These are phyloP conservation scores for Oryza nivara DNA, from an alignment of 176 grass and related monocot species.

Conservation along the genomic window DNA sequence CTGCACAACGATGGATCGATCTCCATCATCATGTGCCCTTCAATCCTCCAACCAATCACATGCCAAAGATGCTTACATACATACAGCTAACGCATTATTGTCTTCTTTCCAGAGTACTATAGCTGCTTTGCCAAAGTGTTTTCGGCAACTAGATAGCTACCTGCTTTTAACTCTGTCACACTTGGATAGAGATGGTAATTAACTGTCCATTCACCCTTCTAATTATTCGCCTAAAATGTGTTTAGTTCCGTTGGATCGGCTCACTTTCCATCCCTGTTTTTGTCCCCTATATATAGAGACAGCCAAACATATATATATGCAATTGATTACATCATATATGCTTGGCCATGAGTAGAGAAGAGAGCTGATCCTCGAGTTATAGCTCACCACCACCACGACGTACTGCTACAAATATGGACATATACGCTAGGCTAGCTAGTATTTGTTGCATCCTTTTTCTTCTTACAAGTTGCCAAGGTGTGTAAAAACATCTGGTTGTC, in stretches of 20 bases:
- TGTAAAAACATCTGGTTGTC: neutral
- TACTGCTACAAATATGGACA: neutral
- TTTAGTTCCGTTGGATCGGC: neutral
- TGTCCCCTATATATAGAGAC: neutral
- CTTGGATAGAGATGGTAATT: neutral
- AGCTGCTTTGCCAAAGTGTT: neutral
- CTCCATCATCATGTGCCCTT: slow-evolving; percentile 1
- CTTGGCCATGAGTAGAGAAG: neutral
- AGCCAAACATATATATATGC: neutral
- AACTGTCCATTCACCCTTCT: neutral
- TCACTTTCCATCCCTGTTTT: too few relatives aligned
- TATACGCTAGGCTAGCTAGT: neutral
- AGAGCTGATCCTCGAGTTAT: neutral
- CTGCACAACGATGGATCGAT: neutral
- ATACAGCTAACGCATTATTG: neutral
- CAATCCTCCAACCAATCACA: slow-evolving; percentile 1
- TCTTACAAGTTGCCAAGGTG: neutral
- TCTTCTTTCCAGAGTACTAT: neutral
- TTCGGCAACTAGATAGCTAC: neutral
- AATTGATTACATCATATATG: neutral
- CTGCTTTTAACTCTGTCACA: neutral
- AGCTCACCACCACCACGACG: neutral
- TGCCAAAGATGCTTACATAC: neutral
- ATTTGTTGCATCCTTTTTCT: neutral
- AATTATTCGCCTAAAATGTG: neutral